A percentile compares a stretch with the other conserved stretches of the same genome.
These are phyloP conservation scores for Hysterangium stoloniferum DNA, from an alignment of 768 basidiomycete species.

Conservation along the genomic window DNA sequence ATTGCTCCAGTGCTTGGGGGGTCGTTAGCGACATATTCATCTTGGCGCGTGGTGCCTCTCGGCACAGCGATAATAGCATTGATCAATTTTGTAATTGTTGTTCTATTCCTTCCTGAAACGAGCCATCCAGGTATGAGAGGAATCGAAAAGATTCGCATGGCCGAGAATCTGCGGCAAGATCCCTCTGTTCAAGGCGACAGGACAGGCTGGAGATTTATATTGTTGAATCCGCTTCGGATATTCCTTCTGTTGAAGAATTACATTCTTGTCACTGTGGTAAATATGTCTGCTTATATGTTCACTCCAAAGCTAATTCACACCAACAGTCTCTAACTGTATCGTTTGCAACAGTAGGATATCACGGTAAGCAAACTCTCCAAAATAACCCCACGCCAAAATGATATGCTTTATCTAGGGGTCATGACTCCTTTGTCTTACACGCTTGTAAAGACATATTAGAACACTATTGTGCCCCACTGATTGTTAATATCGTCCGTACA, in stretches of 20 bases:
- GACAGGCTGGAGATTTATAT: conserved; percentile 21
- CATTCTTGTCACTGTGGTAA: conserved; percentile 3
- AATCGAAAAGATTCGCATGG: conserved; percentile 34
- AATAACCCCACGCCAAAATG: neutral
- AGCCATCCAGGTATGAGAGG: conserved; percentile 52
- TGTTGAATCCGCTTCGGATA: conserved; percentile 53
- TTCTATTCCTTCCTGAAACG: conserved; percentile 54
- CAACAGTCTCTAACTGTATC: conserved; percentile 29
- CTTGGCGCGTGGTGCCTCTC: conserved; percentile 58
- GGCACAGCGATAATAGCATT: conserved; percentile 35
- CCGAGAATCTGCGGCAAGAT: neutral
- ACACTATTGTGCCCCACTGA: neutral
- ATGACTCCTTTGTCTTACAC: conserved; percentile 60
- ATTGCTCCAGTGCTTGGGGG: conserved; percentile 11
- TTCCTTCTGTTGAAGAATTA: conserved; percentile 20
- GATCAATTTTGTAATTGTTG: conserved; percentile 32
- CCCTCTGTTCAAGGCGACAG: conserved; percentile 3
- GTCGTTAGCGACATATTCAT: conserved; percentile 18
- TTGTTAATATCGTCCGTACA: neutral
- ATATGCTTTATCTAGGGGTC: conserved; percentile 22
- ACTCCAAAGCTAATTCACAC: conserved; percentile 24
- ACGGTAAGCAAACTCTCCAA: conserved; percentile 1
- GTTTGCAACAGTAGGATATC: neutral
- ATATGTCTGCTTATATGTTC: neutral
- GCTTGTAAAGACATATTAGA: conserved; percentile 32